phyloP scores from a whole-genome alignment of 108 stramenopile genomes.

The Discostella pseudostelligera region DNA sequence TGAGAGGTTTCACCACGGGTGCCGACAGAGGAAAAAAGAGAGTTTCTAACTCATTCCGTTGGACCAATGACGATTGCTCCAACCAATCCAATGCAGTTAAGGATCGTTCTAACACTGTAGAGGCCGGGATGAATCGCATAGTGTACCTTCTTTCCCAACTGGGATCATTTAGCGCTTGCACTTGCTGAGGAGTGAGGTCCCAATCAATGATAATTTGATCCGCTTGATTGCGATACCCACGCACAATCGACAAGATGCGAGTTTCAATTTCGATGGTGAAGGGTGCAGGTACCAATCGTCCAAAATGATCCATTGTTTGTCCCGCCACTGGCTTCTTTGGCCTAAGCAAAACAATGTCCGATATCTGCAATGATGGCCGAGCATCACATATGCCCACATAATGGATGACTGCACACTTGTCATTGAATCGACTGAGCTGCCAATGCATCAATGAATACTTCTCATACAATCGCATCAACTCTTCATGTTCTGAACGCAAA shows the following conservation, averaged over 20 bases:
- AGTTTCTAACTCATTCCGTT: constrained; percentile 23
- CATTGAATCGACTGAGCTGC: constrained; percentile 1
- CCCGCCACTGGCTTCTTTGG: constrained; percentile 26
- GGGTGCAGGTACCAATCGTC: background rate
- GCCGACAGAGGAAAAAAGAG: constrained; percentile 50
- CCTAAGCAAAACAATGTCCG: constrained; percentile 65
- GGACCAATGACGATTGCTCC: constrained; percentile 9
- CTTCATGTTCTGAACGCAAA: constrained; percentile 34
- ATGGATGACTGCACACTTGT: constrained; percentile 18
- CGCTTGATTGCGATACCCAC: constrained; percentile 17
- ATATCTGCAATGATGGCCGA: constrained; percentile 50
- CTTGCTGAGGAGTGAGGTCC: constrained; percentile 22
- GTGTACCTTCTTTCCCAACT: constrained; percentile 15
- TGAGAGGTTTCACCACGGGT: constrained; percentile 37
- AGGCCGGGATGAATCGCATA: constrained; percentile 51
- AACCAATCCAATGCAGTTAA: constrained; percentile 64
- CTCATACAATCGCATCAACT: constrained; percentile 37
- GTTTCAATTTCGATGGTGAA: constrained; percentile 34
- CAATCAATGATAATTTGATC: constrained; percentile 34
- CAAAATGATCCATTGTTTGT: background rate
- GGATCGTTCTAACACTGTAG: constrained; percentile 25
- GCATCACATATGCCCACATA: constrained; percentile 61
- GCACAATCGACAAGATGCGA: constrained; percentile 19
- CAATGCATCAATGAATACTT: constrained; percentile 29
- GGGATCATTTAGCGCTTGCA: constrained; percentile 8